Evolutionary conservation across 495 filamentous ascomycete genomes (phyloP), one percentile per base, ranked within the genome.

Genomic region (Xylaria nigripes): DNA sequence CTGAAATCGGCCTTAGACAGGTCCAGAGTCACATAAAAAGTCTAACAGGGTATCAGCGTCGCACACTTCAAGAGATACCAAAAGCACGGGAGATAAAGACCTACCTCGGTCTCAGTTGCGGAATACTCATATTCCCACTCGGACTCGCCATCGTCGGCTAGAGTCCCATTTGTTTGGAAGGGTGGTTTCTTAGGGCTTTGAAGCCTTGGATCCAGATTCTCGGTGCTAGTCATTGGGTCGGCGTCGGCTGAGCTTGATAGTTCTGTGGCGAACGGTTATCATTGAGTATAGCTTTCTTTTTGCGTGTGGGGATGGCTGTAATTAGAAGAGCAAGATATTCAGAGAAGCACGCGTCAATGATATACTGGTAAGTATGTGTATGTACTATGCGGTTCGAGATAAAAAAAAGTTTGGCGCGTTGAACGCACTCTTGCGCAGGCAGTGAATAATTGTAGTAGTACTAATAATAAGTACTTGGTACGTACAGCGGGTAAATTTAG

Each of bases 71-170:
- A 27, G 34, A 42, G 16, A 30, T 18, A 32, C 15, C 0, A 15
- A 7, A 23, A 27, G n/a, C 1, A 25, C 19, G 38, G 23, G 13
- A 13, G 25, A 13, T 13, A 15, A 8, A 5, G 0, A 16, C 54
- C 30, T 60, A 72, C 77, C 65, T 81, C 78, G n/a, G 68, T 77
- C 52, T 81, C 76, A 2, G 76, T 78, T 7, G 69, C 61, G 0
- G 78, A 81, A 56, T 81, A 81, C 45, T 81, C 78, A 55, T 80
- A 80, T 51, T 81, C 78, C 77, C 76, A 81, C 45, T 78, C 78
- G 15, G 75, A 70, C 22, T 73, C 69, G 45, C 74, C 65, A 1
- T 76, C 74, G 0, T 50, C 46, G 13, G 49, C 25, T n/a, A 27
- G 13, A 22, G 27, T 18, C 16, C 23, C 16, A 21, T 6, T 3